Conservation (phyloP, 495 filamentous ascomycete species). For the Xylaria bambusicola region DNA sequence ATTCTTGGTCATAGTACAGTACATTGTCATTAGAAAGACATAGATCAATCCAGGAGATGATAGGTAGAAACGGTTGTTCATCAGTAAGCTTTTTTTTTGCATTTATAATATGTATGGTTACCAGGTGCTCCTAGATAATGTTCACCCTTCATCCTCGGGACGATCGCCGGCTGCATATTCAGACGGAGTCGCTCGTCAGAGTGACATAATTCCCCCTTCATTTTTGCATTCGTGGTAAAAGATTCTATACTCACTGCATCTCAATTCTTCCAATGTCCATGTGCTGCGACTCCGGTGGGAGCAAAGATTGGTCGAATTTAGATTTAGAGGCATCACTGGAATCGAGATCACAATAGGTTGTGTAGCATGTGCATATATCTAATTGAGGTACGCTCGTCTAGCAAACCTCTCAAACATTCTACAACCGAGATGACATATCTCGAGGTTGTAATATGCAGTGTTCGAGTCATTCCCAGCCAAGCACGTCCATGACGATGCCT, state of each 20-base stretch:
- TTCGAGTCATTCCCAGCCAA: slow-evolving; percentile 12
- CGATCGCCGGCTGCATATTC: no score
- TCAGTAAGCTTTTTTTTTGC: no score
- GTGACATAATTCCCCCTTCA: no score
- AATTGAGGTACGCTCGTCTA: slow-evolving; percentile 20
- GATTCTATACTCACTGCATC: background rate
- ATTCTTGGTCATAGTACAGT: no score
- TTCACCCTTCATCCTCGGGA: no score
- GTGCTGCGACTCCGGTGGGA: background rate
- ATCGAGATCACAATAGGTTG: slow-evolving; percentile 10
- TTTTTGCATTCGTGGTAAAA: no score
- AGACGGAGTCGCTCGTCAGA: no score
- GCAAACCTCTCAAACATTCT: slow-evolving; percentile 17
- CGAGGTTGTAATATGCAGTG: slow-evolving; percentile 10
- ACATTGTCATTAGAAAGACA: no score
- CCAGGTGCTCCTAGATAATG: no score
- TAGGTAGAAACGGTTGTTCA: no score
- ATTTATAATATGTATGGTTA: no score
- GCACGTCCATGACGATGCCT: slow-evolving; percentile 6
- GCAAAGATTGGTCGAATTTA: background rate
- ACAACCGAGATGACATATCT: slow-evolving; percentile 5
- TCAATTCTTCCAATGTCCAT: background rate
- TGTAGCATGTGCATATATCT: slow-evolving; percentile 19
- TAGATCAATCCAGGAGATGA: no score
- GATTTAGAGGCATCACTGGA: slow-evolving; percentile 11